These are phyloP conservation scores for Suillus spraguei DNA, from an alignment of 768 basidiomycete genomes.

Conservation along the genomic window DNA sequence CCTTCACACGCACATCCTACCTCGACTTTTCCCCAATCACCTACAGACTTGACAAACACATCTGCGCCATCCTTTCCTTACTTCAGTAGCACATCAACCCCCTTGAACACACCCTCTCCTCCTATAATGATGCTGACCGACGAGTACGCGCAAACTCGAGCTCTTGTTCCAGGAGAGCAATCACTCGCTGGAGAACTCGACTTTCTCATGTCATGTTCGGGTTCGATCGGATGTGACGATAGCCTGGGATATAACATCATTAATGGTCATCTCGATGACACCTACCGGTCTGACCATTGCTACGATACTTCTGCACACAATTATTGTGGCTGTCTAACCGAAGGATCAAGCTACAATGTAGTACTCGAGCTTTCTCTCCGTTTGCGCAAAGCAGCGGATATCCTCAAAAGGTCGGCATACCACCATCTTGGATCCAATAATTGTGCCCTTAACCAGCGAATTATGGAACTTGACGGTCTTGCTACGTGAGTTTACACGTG, in stretches of 20 bases:
- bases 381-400: slow-evolving; percentile 58
- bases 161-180: slow-evolving; percentile 27
- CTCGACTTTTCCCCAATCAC: slow-evolving; percentile 34
- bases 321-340: slow-evolving; percentile 62
- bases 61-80: slow-evolving; percentile 18
- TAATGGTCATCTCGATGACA: slow-evolving; percentile 14
- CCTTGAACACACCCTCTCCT: slow-evolving; percentile 33
- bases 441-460: slow-evolving; percentile 45
- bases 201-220: slow-evolving; percentile 41
- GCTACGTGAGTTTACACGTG: slow-evolving; percentile 45
- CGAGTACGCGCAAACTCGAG: slow-evolving; percentile 39
- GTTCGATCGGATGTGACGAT: slow-evolving; percentile 21
- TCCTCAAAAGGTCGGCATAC: slow-evolving; percentile 49
- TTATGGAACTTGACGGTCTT: slow-evolving; percentile 52
- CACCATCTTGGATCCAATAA: slow-evolving; percentile 32
- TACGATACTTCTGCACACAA: slow-evolving; percentile 25
- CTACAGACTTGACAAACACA: slow-evolving; percentile 11
- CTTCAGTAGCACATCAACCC: slow-evolving; percentile 23
- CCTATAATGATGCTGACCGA: slow-evolving; percentile 49
- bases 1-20: slow-evolving; percentile 35
- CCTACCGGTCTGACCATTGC: slow-evolving; percentile 19
- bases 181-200: slow-evolving; percentile 42
- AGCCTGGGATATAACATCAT: slow-evolving; percentile 10
- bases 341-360: slow-evolving; percentile 54
- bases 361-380: slow-evolving; percentile 67